Base-by-base conservation (phyloP, 495 filamentous ascomycete genomes). In the Lasiosphaeria miniovina region DNA sequence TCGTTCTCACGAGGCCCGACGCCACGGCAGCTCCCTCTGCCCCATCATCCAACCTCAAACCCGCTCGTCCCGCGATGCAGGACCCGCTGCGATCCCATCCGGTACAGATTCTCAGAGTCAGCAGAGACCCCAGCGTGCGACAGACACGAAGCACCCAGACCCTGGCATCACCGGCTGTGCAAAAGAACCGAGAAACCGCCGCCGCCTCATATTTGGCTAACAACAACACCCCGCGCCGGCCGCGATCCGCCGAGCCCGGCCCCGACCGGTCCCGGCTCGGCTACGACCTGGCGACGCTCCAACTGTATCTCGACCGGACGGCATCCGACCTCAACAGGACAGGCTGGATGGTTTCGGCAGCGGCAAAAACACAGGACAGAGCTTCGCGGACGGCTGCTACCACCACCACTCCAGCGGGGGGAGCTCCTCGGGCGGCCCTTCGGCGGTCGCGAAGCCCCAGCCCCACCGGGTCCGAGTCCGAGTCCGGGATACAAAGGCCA, bases 1-100 rank as follows among this genome's bases (percentile, higher is more conserved):
- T 58, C 4, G 48, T 60, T n/a, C 34, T 63, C 24, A 63, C 61
- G n/a, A 59, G 49, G 53, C 61, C 61, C 3, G 31, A 49, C 32
- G 45, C 61, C 4, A 52, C 52, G n/a, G 56, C 52, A 3, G 35
- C 36, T 6, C 14, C 8, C 4, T 31, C 38, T 17, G 49, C 32
- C 34, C 10, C n/a, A 48, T 12, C 32, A 36, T 11, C 24, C 33
- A 35, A 15, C 50, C n/a, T 31, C n/a, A 43, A 40, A 6, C 11
- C 11, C 10, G 52, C 7, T 52, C 53, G 14, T 24, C 36, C n/a
- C 52, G 12, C 43, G 12, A 52, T 36, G 59, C 24, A 24, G 24
- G 24, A 62, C 49, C 49, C 49, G 0, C 55, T 62, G 11, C 60
- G 60, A 14, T 55, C 55, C 15, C 52, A 62, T 17, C 60, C 60